Evolutionary conservation across 768 basidiomycete genomes (phyloP), one percentile per base, ranked within the genome.

Genomic region (Boletus reticulatus): DNA sequence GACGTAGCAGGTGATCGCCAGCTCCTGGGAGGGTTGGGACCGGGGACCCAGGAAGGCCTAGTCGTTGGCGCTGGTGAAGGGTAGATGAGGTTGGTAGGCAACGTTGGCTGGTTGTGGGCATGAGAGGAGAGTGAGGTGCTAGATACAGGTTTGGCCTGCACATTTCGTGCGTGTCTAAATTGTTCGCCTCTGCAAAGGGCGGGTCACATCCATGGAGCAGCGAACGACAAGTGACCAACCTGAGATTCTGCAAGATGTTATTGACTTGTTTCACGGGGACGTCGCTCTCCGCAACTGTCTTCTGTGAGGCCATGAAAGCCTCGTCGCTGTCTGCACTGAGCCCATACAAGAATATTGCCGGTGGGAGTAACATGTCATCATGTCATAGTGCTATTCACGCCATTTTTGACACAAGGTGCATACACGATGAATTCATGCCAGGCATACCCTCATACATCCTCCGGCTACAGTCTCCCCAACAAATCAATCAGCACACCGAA

Each of bases 81-180:
- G 42, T 70, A 75, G 38, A 77, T 73, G 56, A 80, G 72, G 56
- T 73, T 71, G 51, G 71, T 61, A 11, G 80, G 79, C 9, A 84
- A 71, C 3, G 79, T 78, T 13, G 80, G 80, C 32, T 74, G 66
- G 62, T 76, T 78, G 58, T 76, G 66, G 43, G 60, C 52, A 53
- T 60, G 59, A 24, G 56, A 56, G 57, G 56, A 67, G 56, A 55
- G 66, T 20, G 58, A 53, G 46, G 49, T 39, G 53, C 48, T 58
- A 8, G 61, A 60, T 17, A 37, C 59, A 7, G 62, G 58, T 27
- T 62, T 65, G 29, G 70, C 63, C 52, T 65, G 76, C 7, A 80
- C 58, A 64, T 90, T 90, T 55, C 82, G 84, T 36, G 72, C 62
- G 57, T 80, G 88, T 50, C 87, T 78, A 55, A 85, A 88, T 42